Evolutionary conservation across 768 basidiomycete species (phyloP).

Genomic region (Suillus tomentosus): DNA sequence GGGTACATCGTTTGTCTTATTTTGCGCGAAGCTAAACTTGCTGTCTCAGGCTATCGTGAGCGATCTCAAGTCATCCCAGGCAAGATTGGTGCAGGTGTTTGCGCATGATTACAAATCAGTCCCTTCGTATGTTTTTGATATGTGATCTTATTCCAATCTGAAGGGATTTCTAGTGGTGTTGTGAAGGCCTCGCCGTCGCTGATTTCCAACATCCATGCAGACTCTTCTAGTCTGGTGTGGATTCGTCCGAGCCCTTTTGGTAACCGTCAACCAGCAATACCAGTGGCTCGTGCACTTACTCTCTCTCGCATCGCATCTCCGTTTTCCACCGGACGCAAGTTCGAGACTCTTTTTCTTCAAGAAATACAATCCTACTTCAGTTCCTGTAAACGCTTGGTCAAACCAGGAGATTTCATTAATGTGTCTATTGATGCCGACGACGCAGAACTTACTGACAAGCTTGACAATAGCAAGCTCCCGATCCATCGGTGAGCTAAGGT

Average conservation of each 20-base stretch:
- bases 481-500: slow-evolving; percentile 5
- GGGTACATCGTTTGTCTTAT: slow-evolving; percentile 49
- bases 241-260: slow-evolving; percentile 64
- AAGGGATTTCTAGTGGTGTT: slow-evolving; percentile 36
- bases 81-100: slow-evolving; percentile 59
- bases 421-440: slow-evolving; percentile 61
- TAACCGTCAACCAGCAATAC: slow-evolving; percentile 57
- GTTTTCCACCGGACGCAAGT: slow-evolving; percentile 60
- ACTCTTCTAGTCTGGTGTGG: slow-evolving; percentile 31
- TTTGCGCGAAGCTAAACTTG: slow-evolving; percentile 12
- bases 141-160: slow-evolving; percentile 8
- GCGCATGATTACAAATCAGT: slow-evolving; percentile 49
- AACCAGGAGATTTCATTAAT: slow-evolving; percentile 73
- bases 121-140: slow-evolving; percentile 34
- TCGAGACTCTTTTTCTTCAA: slow-evolving; percentile 61
- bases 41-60: slow-evolving; percentile 51
- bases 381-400: slow-evolving; percentile 54
- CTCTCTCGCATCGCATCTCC: slow-evolving; percentile 83
- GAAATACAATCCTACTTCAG: slow-evolving; percentile 68
- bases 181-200: slow-evolving; percentile 51
- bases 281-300: slow-evolving; percentile 67
- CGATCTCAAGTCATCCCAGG: slow-evolving; percentile 34
- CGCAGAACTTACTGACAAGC: slow-evolving; percentile 12
- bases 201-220: slow-evolving; percentile 50
- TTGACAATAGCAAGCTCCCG: slow-evolving; percentile 2